These are phyloP conservation scores for Annona squamosa DNA, from an alignment of 164 flowering plant genomes.

Conservation along the genomic window DNA sequence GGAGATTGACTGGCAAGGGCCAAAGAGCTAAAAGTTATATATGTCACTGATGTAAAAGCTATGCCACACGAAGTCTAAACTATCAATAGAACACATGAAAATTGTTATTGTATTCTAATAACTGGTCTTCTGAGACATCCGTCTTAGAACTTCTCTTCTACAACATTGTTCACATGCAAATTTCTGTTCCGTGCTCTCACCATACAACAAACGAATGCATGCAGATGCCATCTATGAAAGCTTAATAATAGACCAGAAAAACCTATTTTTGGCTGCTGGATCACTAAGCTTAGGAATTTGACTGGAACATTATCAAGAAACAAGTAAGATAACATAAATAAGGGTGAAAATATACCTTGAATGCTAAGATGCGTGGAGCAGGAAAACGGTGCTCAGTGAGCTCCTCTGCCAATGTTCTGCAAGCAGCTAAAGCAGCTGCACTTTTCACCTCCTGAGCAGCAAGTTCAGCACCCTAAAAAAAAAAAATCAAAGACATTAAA, in stretches of 20 bases:
- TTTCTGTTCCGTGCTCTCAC: not conserved
- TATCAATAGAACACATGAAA: no score
- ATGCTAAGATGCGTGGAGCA: conserved; percentile 96
- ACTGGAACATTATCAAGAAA: not conserved
- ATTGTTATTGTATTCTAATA: no score
- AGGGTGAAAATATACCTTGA: conserved; percentile 48
- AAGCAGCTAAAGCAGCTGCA: conserved; percentile 97
- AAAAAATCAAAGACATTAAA: not conserved
- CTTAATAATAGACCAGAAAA: no score
- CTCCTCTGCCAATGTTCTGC: conserved; percentile 97
- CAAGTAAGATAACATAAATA: not conserved
- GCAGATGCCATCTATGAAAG: not conserved
- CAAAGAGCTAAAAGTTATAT: not conserved
- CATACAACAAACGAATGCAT: not conserved
- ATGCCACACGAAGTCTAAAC: no score
- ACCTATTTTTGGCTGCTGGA: not conserved
- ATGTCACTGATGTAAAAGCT: not conserved
- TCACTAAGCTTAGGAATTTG: not conserved
- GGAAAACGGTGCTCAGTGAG: conserved; percentile 90
- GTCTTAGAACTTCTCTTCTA: not conserved
- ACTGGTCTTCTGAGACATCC: no score
- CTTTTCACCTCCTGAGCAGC: conserved; percentile 75
- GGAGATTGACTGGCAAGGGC: not conserved
- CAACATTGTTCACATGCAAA: not conserved
- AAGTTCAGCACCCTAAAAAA: conserved; percentile 79